phyloP scores from a whole-genome alignment of 2,329 filamentous ascomycete species.

The Clarireedia sp. region DNA sequence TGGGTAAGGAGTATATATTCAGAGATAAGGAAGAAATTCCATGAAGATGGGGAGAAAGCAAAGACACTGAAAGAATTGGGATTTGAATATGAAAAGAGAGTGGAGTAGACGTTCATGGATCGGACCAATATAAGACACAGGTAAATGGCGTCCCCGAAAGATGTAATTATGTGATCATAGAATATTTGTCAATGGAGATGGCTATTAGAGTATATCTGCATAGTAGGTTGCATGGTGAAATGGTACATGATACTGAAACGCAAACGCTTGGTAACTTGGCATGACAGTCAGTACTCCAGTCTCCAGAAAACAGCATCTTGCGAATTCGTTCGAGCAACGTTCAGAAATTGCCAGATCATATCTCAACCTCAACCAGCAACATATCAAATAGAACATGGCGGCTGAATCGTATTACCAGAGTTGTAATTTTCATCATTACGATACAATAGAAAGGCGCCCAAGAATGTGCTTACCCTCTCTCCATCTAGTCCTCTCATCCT shows the following conservation, averaged over 20 bases:
- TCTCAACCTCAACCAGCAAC: constrained; percentile 43
- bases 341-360: constrained; percentile 40
- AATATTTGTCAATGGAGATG: too few species aligned
- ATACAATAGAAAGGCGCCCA: not conserved
- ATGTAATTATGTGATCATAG: too few species aligned
- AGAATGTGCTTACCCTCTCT: not conserved
- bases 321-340: not conserved
- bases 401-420: constrained; percentile 48
- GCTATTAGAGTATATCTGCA: too few species aligned
- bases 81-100: constrained; percentile 40
- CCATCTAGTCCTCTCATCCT: not conserved
- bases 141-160: not conserved
- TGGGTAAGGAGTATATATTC: constrained; percentile 65
- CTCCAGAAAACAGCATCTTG: constrained; percentile 1
- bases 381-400: constrained; percentile 30
- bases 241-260: too few species aligned
- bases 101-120: not conserved
- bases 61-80: constrained; percentile 65
- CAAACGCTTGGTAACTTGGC: not conserved
- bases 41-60: constrained; percentile 54
- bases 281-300: not conserved
- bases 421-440: constrained; percentile 27
- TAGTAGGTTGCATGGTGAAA: too few species aligned
- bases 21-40: constrained; percentile 65
- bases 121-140: not conserved